A percentile compares a stretch with the other conserved stretches of the same genome.
Conservation (phyloP, 2,329 filamentous ascomycete species). For the Verticillium tricorpus region DNA sequence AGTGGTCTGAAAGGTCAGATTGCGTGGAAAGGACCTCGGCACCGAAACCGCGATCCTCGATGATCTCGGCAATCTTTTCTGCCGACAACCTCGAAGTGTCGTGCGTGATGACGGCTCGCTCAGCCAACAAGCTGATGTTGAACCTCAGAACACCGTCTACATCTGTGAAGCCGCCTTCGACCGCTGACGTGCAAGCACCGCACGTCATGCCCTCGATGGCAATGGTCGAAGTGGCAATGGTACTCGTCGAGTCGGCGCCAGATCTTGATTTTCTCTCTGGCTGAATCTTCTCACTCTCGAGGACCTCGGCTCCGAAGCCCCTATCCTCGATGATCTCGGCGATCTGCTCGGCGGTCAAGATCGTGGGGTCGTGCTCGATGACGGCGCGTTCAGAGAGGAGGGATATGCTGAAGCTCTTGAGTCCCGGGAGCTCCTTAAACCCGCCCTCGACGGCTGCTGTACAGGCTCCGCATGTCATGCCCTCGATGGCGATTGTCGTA, state of each 20-base stretch:
- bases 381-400: slow-evolving; percentile 81
- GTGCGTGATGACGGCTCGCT: slow-evolving; percentile 84
- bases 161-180: slow-evolving; percentile 76
- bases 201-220: slow-evolving; percentile 97
- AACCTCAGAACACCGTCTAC: slow-evolving; percentile 79
- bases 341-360: slow-evolving; percentile 49
- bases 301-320: slow-evolving; percentile 74
- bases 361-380: slow-evolving; percentile 67
- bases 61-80: slow-evolving; percentile 72
- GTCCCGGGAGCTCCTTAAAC: slow-evolving; percentile 68
- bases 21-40: slow-evolving; percentile 76
- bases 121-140: slow-evolving; percentile 91
- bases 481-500: slow-evolving; percentile 74
- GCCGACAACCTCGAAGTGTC: slow-evolving; percentile 66
- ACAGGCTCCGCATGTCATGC: slow-evolving; percentile 90
- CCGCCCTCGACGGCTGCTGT: slow-evolving; percentile 80
- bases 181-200: slow-evolving; percentile 88
- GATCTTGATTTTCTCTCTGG: slow-evolving; percentile 25
- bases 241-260: slow-evolving; percentile 27
- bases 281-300: slow-evolving; percentile 45
- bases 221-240: slow-evolving; percentile 70
- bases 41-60: slow-evolving; percentile 88
- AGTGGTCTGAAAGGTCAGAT: slow-evolving; percentile 50
- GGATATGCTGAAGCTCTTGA: slow-evolving; percentile 76
- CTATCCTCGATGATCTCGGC: slow-evolving; percentile 61